phyloP scores from a whole-genome alignment of 129 eudicot genomes.

The Escallonia herrerae region DNA sequence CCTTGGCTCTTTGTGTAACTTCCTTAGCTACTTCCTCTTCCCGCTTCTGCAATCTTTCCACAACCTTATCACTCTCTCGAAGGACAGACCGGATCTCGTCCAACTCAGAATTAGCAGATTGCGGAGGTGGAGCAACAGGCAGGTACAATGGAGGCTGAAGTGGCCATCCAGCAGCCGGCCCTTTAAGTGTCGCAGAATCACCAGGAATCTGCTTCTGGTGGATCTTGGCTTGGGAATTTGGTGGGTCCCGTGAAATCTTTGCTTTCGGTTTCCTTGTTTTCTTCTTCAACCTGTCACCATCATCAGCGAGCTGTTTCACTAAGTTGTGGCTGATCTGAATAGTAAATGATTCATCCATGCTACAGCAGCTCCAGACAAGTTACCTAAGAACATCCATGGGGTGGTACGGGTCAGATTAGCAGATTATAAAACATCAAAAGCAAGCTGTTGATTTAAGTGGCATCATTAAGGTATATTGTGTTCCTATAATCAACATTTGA shows the following conservation, averaged over 20 bases:
- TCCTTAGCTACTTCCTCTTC: slow-evolving; percentile 65
- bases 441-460: no score
- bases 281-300: slow-evolving; percentile 55
- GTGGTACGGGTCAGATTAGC: neutral
- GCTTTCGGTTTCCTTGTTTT: slow-evolving; percentile 65
- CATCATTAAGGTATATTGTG: no score
- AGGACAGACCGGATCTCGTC: slow-evolving; percentile 61
- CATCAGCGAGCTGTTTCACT: slow-evolving; percentile 64
- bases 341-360: slow-evolving; percentile 68
- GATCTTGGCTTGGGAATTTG: slow-evolving; percentile 21
- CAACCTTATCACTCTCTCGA: slow-evolving; percentile 67
- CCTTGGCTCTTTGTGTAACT: slow-evolving; percentile 82
- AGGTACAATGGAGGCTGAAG: slow-evolving; percentile 47
- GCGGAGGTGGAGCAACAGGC: slow-evolving; percentile 45
- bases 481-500: no score
- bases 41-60: slow-evolving; percentile 60
- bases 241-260: slow-evolving; percentile 33
- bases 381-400: slow-evolving; percentile 16
- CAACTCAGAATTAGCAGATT: slow-evolving; percentile 40
- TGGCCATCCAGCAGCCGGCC: slow-evolving; percentile 51
- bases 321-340: slow-evolving; percentile 72
- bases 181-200: slow-evolving; percentile 37
- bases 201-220: slow-evolving; percentile 34
- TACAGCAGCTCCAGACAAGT: slow-evolving; percentile 12
- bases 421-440: no score